phyloP scores from a whole-genome alignment of 495 filamentous ascomycete genomes.

The Hyaloscypha finlandica region DNA sequence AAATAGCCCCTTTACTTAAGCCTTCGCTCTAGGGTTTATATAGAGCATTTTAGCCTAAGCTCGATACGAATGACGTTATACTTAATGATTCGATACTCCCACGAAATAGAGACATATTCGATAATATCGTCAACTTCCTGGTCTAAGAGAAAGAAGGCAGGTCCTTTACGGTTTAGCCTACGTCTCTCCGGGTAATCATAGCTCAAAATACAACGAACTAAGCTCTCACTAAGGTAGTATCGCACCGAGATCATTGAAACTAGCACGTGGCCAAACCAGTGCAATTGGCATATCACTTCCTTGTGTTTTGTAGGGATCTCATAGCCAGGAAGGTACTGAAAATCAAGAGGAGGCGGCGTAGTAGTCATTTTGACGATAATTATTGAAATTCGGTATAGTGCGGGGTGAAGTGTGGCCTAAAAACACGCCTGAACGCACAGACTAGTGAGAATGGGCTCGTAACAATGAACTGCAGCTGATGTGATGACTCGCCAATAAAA shows the following conservation, averaged over 20 bases:
- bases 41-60: not conserved
- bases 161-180: not conserved
- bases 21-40: not conserved
- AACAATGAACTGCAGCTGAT: no score
- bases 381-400: no score
- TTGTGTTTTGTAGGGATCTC: not conserved
- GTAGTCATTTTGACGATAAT: no score
- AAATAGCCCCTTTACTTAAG: not conserved
- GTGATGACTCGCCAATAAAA: no score
- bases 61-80: not conserved
- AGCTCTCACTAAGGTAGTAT: not conserved
- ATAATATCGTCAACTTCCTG: no score
- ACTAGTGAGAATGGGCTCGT: no score
- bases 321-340: no score
- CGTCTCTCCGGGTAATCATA: not conserved
- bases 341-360: no score
- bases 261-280: not conserved
- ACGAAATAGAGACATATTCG: no score
- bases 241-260: not conserved
- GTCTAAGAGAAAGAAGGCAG: not conserved
- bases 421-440: no score
- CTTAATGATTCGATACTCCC: no score
- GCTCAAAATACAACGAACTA: not conserved
- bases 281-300: slow-evolving; percentile 4
- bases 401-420: no score